Percentiles rank a stretch among this genome's conserved stretches.
phyloP scores from a whole-genome alignment of 768 basidiomycete genomes.

The Gelatoporia subvermispora region DNA sequence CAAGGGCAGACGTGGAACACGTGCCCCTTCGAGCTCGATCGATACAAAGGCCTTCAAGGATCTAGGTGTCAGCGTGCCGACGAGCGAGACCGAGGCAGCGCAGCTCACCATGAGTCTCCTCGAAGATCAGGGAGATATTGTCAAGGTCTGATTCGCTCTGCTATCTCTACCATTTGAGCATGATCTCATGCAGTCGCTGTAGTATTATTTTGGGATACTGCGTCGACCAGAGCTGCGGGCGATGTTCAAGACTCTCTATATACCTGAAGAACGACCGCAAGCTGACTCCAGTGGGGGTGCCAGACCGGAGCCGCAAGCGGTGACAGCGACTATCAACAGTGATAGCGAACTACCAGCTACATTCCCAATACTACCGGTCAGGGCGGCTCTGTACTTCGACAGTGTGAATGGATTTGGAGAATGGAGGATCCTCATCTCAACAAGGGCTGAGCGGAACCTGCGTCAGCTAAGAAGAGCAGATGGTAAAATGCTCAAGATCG shows the following conservation, averaged over 20 bases:
- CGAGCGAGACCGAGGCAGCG: slow-evolving; percentile 14
- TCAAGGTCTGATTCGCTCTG: slow-evolving; percentile 21
- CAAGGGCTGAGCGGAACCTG: slow-evolving; percentile 45
- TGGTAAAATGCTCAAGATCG: slow-evolving; percentile 40
- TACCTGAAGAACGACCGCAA: not conserved
- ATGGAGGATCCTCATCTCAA: slow-evolving; percentile 55
- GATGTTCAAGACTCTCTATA: slow-evolving; percentile 5
- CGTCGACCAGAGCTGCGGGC: not conserved
- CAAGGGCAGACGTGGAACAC: slow-evolving; percentile 19
- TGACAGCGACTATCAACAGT: not conserved
- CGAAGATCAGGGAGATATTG: slow-evolving; percentile 16
- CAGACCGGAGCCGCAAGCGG: not conserved
- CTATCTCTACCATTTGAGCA: not conserved
- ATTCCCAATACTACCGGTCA: slow-evolving; percentile 46
- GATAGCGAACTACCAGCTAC: slow-evolving; percentile 18
- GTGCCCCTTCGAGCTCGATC: slow-evolving; percentile 3
- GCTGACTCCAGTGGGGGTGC: too few species aligned
- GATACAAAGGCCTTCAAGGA: slow-evolving; percentile 24
- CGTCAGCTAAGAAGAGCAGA: slow-evolving; percentile 42
- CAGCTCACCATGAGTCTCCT: slow-evolving; percentile 14
- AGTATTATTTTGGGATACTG: slow-evolving; percentile 3
- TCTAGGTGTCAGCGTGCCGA: slow-evolving; percentile 24
- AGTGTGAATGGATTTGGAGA: slow-evolving; percentile 54
- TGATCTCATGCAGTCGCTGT: not conserved
- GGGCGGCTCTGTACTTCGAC: slow-evolving; percentile 53